Percentiles rank a stretch among this genome's conserved stretches.
Conservation (phyloP, 257 asterid genomes). For the Solanum arcanum region DNA sequence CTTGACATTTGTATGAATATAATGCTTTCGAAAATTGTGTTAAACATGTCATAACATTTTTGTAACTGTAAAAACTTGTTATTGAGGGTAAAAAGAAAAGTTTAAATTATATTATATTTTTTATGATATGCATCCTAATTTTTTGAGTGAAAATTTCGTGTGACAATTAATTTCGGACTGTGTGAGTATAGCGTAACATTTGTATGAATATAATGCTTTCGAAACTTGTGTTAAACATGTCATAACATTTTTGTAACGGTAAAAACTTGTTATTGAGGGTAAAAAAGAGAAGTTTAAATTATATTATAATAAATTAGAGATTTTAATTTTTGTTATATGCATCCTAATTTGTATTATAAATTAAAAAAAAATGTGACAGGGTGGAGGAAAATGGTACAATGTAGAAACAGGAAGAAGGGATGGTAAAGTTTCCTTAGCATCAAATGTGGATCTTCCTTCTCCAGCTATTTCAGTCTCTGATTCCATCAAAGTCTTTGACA, state of each 20-base stretch:
- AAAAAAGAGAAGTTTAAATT: too few relatives aligned
- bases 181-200: accelerated
- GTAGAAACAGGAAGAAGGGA: slow-evolving; percentile 47
- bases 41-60: not conserved
- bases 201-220: too few relatives aligned
- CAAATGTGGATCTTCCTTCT: slow-evolving; percentile 38
- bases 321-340: not conserved
- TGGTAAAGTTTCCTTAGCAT: slow-evolving; percentile 29
- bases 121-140: too few relatives aligned
- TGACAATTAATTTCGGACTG: too few relatives aligned
- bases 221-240: accelerated
- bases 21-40: accelerated
- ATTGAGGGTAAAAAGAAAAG: not conserved
- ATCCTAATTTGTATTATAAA: too few relatives aligned
- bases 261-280: accelerated
- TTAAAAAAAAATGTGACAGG: slow-evolving; percentile 2
- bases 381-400: slow-evolving; percentile 34
- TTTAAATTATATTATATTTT: too few relatives aligned
- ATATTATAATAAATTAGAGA: not conserved
- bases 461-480: slow-evolving; percentile 30
- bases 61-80: accelerated
- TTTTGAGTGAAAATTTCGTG: too few relatives aligned
- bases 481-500: slow-evolving; percentile 22
- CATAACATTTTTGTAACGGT: not conserved
- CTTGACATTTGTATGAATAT: too few relatives aligned